Evolutionary conservation across 352 stramenopile species (phyloP).

Genomic region (Phytophthora vignae): DNA sequence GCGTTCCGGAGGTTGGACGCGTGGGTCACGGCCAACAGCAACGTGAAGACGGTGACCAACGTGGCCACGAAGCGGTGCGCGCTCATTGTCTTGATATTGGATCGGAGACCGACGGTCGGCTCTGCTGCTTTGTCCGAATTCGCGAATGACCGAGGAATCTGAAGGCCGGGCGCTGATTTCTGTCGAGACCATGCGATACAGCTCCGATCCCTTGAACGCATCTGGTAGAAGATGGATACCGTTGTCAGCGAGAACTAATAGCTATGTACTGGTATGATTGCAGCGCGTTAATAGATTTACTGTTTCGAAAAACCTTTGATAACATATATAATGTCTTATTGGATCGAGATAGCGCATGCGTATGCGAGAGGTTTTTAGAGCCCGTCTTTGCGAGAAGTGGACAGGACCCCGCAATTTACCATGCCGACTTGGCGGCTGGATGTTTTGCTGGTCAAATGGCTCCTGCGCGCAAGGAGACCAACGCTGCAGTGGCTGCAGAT

Average conservation of each 20-base stretch:
- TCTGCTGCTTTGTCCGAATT: constrained; percentile 21
- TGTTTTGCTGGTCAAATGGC: constrained; percentile 8
- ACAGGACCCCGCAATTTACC: constrained; percentile 16
- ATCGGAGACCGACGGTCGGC: constrained; percentile 2
- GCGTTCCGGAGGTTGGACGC: constrained; percentile 23
- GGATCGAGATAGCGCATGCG: background rate
- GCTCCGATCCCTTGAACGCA: constrained; percentile 7
- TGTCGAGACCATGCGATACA: constrained; percentile 14
- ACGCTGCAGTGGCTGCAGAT: background rate
- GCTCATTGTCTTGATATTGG: constrained; percentile 10
- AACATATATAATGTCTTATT: background rate
- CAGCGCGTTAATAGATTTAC: background rate
- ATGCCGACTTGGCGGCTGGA: constrained; percentile 17
- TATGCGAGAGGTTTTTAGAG: background rate
- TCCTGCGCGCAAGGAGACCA: background rate
- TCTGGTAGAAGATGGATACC: constrained; percentile 10
- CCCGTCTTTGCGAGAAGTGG: constrained; percentile 15
- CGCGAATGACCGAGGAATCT: constrained; percentile 25
- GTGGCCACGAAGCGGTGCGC: constrained; percentile 17
- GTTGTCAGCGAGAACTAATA: constrained; percentile 12
- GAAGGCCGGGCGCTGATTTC: constrained; percentile 7
- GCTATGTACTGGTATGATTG: background rate
- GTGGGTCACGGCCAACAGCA: constrained; percentile 5
- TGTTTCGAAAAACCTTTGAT: background rate
- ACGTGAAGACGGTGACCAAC: constrained; percentile 1